Conservation (phyloP, 2,329 filamentous ascomycete species). For the Lecanosticta acicola region DNA sequence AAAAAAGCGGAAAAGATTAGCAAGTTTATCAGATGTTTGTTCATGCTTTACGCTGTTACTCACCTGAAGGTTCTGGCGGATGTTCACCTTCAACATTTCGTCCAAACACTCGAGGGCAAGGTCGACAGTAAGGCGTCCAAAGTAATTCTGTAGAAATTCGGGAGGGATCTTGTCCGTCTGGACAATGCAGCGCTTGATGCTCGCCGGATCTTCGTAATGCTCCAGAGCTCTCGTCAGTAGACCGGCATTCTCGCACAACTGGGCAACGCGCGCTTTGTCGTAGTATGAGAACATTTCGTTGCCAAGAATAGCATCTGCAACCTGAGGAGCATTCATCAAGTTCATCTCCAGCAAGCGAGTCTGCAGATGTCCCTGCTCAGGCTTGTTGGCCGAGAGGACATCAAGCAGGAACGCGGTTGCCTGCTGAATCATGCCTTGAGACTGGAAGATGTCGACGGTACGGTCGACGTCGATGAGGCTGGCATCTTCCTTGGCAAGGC, state of each 20-base stretch:
- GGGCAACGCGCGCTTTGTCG: slow-evolving; percentile 81
- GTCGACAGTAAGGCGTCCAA: slow-evolving; percentile 89
- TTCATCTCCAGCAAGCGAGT: slow-evolving; percentile 98
- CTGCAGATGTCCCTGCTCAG: slow-evolving; percentile 88
- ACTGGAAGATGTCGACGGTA: slow-evolving; percentile 96
- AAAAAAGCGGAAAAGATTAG: no score
- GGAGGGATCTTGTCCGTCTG: slow-evolving; percentile 82
- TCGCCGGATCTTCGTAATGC: slow-evolving; percentile 84
- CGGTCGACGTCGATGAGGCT: slow-evolving; percentile 88
- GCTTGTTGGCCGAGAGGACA: slow-evolving; percentile 88
- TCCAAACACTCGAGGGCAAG: slow-evolving; percentile 91
- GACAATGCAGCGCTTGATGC: slow-evolving; percentile 83
- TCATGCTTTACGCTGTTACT: no score
- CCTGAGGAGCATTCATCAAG: slow-evolving; percentile 88
- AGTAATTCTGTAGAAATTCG: slow-evolving; percentile 89
- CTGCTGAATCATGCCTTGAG: slow-evolving; percentile 95
- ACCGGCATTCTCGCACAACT: slow-evolving; percentile 88
- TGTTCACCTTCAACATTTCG: slow-evolving; percentile 94
- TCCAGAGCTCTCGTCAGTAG: slow-evolving; percentile 69
- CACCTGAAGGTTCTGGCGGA: slow-evolving; percentile 95
- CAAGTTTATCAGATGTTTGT: no score
- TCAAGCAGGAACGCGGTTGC: slow-evolving; percentile 97
- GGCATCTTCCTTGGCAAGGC: slow-evolving; percentile 80
- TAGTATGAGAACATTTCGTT: slow-evolving; percentile 99
- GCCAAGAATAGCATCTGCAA: slow-evolving; percentile 93